Conservation (phyloP, 2,329 filamentous ascomycete species). For the Botrytis paeoniae region DNA sequence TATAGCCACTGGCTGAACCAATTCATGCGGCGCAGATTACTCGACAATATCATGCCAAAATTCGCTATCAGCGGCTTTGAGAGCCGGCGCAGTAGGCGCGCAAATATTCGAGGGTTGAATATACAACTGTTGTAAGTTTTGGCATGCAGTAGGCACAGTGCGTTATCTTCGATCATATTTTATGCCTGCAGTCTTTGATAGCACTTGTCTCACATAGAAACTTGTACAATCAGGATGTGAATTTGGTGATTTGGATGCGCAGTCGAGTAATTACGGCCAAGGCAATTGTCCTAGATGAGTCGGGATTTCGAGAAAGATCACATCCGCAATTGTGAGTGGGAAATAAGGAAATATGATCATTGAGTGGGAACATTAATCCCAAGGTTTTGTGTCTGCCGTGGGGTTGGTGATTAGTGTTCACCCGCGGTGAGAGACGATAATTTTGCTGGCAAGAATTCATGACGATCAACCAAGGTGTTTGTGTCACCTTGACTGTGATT, state of each 20-base stretch:
- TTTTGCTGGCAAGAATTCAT: neutral
- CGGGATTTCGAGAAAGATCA: neutral
- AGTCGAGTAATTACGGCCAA: neutral
- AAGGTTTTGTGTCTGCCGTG: neutral
- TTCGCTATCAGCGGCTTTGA: neutral
- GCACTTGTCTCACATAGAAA: neutral
- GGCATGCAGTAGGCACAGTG: neutral
- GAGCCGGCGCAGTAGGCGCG: neutral
- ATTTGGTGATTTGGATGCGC: neutral
- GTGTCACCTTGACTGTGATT: neutral
- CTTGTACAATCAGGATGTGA: neutral
- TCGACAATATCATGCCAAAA: neutral
- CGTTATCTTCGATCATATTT: conserved; percentile 2
- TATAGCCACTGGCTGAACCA: neutral
- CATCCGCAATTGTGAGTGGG: neutral
- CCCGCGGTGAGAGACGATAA: neutral
- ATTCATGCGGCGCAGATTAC: neutral
- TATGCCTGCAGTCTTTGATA: neutral
- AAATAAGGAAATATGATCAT: neutral
- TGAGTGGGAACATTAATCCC: neutral
- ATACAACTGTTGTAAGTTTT: neutral
- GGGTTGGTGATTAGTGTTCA: neutral
- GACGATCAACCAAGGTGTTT: neutral
- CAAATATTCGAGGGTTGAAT: neutral
- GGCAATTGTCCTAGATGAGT: neutral